These are phyloP conservation scores for Neopestalotiopsis clavispora DNA, from an alignment of 2,329 filamentous ascomycete species.

Conservation along the genomic window DNA sequence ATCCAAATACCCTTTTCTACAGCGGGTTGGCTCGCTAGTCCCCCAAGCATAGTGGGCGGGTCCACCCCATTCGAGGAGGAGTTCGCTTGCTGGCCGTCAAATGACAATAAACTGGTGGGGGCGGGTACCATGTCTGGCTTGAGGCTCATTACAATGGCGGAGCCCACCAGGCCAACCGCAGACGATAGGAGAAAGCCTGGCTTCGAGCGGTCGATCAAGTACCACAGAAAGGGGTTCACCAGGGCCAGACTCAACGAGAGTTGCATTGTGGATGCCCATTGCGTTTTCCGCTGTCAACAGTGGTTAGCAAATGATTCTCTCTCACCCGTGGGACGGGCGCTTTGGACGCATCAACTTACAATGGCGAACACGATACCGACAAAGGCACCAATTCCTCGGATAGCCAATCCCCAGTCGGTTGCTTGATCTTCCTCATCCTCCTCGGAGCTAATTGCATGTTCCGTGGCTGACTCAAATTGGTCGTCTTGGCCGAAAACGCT, in stretches of 20 bases:
- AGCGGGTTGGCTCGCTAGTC: slow-evolving; percentile 64
- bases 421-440: slow-evolving; percentile 38
- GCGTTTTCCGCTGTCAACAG: slow-evolving; percentile 73
- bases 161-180: slow-evolving; percentile 74
- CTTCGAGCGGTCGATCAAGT: slow-evolving; percentile 88
- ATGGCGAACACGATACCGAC: slow-evolving; percentile 71
- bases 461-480: slow-evolving; percentile 23
- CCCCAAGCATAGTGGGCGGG: slow-evolving; percentile 47
- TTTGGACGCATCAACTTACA: slow-evolving; percentile 58
- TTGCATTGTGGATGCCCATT: slow-evolving; percentile 95
- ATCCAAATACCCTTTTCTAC: slow-evolving; percentile 85
- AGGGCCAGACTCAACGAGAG: slow-evolving; percentile 87
- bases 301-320: slow-evolving; percentile 11
- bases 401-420: slow-evolving; percentile 74
- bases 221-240: slow-evolving; percentile 94
- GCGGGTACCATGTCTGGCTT: slow-evolving; percentile 79
- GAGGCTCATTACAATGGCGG: slow-evolving; percentile 73
- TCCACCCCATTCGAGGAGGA: slow-evolving; percentile 29
- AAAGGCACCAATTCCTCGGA: slow-evolving; percentile 65
- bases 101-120: slow-evolving; percentile 51
- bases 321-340: neutral
- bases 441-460: slow-evolving; percentile 28
- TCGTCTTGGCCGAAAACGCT: slow-evolving; percentile 46
- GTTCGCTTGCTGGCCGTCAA: slow-evolving; percentile 34
- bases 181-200: slow-evolving; percentile 82